Percentiles rank a stretch among this genome's conserved stretches.
phyloP scores from a whole-genome alignment of 768 basidiomycete species.

The Chiua virens region DNA sequence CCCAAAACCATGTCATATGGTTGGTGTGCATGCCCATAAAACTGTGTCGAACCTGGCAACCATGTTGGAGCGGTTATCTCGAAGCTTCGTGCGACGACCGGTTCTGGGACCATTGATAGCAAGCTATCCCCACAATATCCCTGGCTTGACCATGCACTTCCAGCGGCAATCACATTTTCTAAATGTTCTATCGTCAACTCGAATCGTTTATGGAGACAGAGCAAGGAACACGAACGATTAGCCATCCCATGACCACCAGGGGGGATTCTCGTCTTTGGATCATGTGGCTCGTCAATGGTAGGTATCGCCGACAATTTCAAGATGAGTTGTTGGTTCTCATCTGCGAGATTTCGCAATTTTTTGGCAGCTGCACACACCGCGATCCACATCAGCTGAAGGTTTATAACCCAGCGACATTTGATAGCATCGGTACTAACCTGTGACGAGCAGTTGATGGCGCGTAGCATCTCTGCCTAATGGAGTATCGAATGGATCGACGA shows the following conservation, averaged over 20 bases:
- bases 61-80: constrained; percentile 4
- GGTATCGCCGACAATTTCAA: constrained; percentile 14
- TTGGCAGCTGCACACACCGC: constrained; percentile 43
- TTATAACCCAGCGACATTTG: neutral
- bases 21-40: constrained; percentile 1
- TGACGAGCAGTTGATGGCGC: constrained; percentile 28
- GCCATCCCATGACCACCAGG: neutral
- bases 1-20: constrained; percentile 5
- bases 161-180: constrained; percentile 10
- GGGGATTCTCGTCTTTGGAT: neutral
- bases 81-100: constrained; percentile 4
- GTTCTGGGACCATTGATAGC: neutral
- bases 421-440: constrained; percentile 15
- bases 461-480: constrained; percentile 28
- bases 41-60: constrained; percentile 2
- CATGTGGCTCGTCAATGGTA: neutral
- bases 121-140: constrained; percentile 3
- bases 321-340: constrained; percentile 23
- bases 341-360: constrained; percentile 41
- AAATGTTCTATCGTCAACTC: neutral
- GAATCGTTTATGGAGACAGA: neutral
- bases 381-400: constrained; percentile 1
- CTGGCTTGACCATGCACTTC: constrained; percentile 5
- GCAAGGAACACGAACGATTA: constrained; percentile 10
- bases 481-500: constrained; percentile 24